Percentiles rank a stretch among this genome's conserved stretches.
These are phyloP conservation scores for Arachnomyces sp. DNA, from an alignment of 2,329 filamentous ascomycete genomes.

Conservation along the genomic window DNA sequence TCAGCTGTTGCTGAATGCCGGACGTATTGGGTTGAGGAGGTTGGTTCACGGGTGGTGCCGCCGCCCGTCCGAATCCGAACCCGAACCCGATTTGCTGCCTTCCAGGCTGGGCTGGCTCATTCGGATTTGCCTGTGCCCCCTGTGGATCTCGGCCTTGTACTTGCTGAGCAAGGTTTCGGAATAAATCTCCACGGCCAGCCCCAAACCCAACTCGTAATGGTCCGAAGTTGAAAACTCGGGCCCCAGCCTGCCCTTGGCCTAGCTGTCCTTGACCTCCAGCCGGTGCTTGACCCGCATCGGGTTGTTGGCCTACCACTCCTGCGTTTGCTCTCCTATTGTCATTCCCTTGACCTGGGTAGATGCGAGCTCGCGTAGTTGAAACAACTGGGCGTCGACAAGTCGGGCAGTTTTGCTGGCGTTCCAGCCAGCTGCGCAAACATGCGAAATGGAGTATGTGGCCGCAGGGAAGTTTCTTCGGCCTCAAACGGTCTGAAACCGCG, in stretches of 20 bases:
- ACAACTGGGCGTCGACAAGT: conserved; percentile 83
- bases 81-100: conserved; percentile 35
- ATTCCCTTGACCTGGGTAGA: conserved; percentile 22
- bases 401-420: conserved; percentile 93
- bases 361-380: conserved; percentile 30
- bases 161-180: conserved; percentile 60
- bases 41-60: conserved; percentile 10
- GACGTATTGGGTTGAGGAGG: conserved; percentile 1
- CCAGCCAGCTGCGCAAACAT: conserved; percentile 93
- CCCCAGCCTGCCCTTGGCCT: conserved; percentile 26
- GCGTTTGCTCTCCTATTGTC: conserved; percentile 17
- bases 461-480: conserved; percentile 93
- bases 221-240: conserved; percentile 63
- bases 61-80: conserved; percentile 33
- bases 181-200: conserved; percentile 51
- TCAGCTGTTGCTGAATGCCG: conserved; percentile 44
- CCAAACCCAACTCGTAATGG: conserved; percentile 66
- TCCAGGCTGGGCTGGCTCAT: conserved; percentile 10
- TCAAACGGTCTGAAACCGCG: conserved; percentile 65
- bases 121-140: conserved; percentile 20
- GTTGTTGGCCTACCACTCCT: conserved; percentile 1
- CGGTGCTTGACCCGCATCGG: conserved; percentile 3
- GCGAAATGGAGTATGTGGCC: conserved; percentile 92
- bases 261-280: conserved; percentile 2
- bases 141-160: conserved; percentile 39